Evolutionary conservation across 2,329 filamentous ascomycete species (phyloP).

Genomic region (Podosphaera xanthii): DNA sequence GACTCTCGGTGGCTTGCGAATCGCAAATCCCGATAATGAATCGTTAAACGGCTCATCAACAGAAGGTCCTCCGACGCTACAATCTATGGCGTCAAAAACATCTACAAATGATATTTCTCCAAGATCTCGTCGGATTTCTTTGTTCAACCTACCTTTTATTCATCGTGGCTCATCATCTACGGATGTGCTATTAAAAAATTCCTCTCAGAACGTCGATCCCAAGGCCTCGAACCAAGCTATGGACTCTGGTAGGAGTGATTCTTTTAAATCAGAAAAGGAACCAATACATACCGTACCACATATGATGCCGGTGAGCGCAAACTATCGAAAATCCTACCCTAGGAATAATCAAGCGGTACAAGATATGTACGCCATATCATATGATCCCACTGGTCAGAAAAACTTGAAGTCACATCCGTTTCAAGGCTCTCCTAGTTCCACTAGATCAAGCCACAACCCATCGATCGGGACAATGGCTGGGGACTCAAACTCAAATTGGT

Average conservation of each 20-base stretch:
- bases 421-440: conserved; percentile 19
- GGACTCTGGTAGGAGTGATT: conserved; percentile 15
- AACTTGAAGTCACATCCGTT: conserved; percentile 17
- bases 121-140: conserved; percentile 15
- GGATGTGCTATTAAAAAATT: conserved; percentile 7
- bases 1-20: conserved; percentile 79
- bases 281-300: conserved; percentile 3
- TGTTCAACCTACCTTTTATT: conserved; percentile 16
- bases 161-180: conserved; percentile 11
- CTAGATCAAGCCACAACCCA: conserved; percentile 20
- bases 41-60: conserved; percentile 10
- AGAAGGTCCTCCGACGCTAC: conserved; percentile 9
- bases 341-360: conserved; percentile 22
- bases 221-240: conserved; percentile 6
- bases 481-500: conserved; percentile 24
- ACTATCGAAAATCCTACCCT: conserved; percentile 22
- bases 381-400: conserved; percentile 21
- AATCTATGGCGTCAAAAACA: conserved; percentile 9
- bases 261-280: conserved; percentile 10
- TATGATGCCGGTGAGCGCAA: conserved; percentile 12
- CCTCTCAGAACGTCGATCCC: conserved; percentile 7
- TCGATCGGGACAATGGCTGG: conserved; percentile 19
- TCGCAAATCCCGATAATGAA: conserved; percentile 63
- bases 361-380: conserved; percentile 20
- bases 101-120: conserved; percentile 13